phyloP scores from a whole-genome alignment of 2,329 filamentous ascomycete genomes.

The Diaporthe sp. region DNA sequence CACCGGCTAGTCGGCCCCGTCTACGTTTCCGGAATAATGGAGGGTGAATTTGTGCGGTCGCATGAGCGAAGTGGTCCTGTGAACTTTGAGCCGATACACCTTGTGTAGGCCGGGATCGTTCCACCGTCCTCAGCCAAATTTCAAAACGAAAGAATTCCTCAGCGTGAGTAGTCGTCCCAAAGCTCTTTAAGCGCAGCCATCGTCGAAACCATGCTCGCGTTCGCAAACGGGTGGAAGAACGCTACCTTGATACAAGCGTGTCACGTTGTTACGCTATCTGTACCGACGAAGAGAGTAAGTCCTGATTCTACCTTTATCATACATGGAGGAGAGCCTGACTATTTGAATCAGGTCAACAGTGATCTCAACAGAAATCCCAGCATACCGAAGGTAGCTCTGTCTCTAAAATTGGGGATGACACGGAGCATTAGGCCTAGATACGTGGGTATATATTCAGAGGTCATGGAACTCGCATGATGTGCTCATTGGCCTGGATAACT shows the following conservation, averaged over 20 bases:
- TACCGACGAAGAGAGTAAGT: background rate
- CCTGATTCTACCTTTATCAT: too few species aligned
- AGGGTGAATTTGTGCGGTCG: background rate
- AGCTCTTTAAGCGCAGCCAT: too few species aligned
- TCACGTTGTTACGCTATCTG: background rate
- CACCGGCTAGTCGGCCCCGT: background rate
- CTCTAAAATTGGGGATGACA: background rate
- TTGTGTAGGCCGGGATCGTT: background rate
- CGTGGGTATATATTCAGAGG: too few species aligned
- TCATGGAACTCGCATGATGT: too few species aligned
- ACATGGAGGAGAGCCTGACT: too few species aligned
- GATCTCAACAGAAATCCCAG: background rate
- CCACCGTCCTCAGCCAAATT: background rate
- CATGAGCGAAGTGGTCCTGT: accelerated
- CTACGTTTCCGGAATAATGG: background rate
- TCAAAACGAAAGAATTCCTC: background rate
- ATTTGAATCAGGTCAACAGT: background rate
- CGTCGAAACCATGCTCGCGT: too few species aligned
- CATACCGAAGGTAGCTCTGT: background rate
- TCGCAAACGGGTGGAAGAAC: too few species aligned
- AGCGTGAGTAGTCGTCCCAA: background rate
- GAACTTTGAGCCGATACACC: background rate
- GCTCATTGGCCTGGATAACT: too few species aligned
- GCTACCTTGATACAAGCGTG: too few species aligned
- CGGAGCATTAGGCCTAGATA: background rate